Evolutionary conservation across 371 early-diverging fungal genomes (phyloP).

Genomic region (Rhizopus microsporus): DNA sequence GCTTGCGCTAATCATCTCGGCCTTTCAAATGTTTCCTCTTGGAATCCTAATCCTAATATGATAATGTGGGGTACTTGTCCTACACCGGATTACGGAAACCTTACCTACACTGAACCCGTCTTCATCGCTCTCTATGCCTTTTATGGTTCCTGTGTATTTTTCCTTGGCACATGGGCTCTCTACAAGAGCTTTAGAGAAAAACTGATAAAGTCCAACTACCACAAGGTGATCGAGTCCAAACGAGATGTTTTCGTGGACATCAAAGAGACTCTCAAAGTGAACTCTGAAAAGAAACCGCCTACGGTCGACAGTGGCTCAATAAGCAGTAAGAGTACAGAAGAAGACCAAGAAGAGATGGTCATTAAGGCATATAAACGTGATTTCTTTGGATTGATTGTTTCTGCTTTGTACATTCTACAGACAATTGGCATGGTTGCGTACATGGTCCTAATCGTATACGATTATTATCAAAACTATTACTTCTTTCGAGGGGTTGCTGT

Average conservation of each 20-base stretch:
- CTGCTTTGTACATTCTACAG: slow-evolving; percentile 30
- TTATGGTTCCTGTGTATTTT: slow-evolving; percentile 60
- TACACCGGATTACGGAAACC: slow-evolving; percentile 42
- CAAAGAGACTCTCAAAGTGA: slow-evolving; percentile 1
- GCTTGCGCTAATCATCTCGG: slow-evolving; percentile 41
- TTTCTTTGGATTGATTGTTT: slow-evolving; percentile 28
- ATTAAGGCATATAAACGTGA: slow-evolving; percentile 47
- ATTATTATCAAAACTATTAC: slow-evolving; percentile 40
- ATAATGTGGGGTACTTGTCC: slow-evolving; percentile 62
- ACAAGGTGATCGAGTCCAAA: slow-evolving; percentile 13
- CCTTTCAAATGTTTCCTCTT: slow-evolving; percentile 32
- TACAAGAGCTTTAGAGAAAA: slow-evolving; percentile 58
- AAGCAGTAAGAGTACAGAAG: slow-evolving; percentile 2
- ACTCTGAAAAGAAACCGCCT: slow-evolving; percentile 9
- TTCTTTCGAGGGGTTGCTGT: slow-evolving; percentile 35
- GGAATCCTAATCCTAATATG: slow-evolving; percentile 32
- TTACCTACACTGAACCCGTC: slow-evolving; percentile 44
- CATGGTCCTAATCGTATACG: slow-evolving; percentile 38
- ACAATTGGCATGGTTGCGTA: slow-evolving; percentile 44
- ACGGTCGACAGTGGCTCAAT: background rate
- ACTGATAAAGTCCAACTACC: slow-evolving; percentile 10
- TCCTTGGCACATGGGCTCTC: slow-evolving; percentile 52
- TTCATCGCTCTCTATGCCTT: slow-evolving; percentile 55
- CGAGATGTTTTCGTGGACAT: slow-evolving; percentile 11
- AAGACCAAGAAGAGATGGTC: slow-evolving; percentile 29